These are phyloP conservation scores for Kwoniella newhampshirensis DNA, from an alignment of 768 basidiomycete genomes.

Conservation along the genomic window DNA sequence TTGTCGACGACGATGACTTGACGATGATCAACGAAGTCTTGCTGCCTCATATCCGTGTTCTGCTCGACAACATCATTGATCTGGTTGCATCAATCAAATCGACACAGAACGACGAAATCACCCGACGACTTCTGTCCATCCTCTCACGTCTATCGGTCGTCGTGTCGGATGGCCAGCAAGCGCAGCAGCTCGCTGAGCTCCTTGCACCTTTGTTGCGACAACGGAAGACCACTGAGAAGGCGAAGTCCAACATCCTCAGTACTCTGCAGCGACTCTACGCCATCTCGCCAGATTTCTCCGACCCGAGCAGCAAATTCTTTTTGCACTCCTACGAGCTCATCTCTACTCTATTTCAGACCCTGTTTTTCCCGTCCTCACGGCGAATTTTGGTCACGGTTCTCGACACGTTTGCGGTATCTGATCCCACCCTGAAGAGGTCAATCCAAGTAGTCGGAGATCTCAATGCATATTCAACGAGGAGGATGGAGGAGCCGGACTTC, in stretches of 20 bases:
- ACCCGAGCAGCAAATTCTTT: slow-evolving; percentile 44
- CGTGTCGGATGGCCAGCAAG: slow-evolving; percentile 68
- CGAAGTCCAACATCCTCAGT: slow-evolving; percentile 76
- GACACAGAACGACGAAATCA: slow-evolving; percentile 58
- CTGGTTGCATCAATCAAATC: slow-evolving; percentile 65
- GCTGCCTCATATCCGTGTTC: slow-evolving; percentile 59
- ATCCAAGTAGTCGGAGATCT: slow-evolving; percentile 64
- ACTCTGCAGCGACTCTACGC: slow-evolving; percentile 65
- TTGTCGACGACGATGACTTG: slow-evolving; percentile 59
- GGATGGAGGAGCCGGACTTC: slow-evolving; percentile 90
- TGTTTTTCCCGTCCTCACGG: slow-evolving; percentile 72
- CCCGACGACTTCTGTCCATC: slow-evolving; percentile 77
- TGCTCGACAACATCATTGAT: slow-evolving; percentile 70
- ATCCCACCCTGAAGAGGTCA: slow-evolving; percentile 58
- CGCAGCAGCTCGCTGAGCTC: slow-evolving; percentile 67
- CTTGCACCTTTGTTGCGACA: slow-evolving; percentile 78
- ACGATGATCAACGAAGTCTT: slow-evolving; percentile 67
- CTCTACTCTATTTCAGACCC: slow-evolving; percentile 71
- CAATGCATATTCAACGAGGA: slow-evolving; percentile 79
- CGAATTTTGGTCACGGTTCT: slow-evolving; percentile 68
- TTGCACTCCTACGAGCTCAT: slow-evolving; percentile 57
- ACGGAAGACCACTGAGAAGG: slow-evolving; percentile 76
- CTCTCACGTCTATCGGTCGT: slow-evolving; percentile 77
- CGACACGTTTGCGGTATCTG: slow-evolving; percentile 58
- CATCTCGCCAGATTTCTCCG: slow-evolving; percentile 57